Evolutionary conservation across 208 protist genomes (phyloP).

Genomic region (Trypanosoma boissoni): DNA sequence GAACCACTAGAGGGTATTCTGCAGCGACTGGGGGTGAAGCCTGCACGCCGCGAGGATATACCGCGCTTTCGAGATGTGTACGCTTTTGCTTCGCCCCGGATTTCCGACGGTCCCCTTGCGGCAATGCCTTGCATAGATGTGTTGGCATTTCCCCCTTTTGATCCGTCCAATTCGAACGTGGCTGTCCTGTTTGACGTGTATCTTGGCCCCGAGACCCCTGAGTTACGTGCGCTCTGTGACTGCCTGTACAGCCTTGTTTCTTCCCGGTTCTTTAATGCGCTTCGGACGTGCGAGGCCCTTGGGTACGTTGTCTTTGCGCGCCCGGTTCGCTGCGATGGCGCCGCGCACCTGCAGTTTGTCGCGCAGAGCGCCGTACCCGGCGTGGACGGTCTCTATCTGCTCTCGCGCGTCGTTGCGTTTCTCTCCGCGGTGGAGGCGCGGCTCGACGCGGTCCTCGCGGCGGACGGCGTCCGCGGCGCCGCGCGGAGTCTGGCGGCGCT

Average conservation of each 20-base stretch:
- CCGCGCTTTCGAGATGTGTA: slow-evolving; percentile 56
- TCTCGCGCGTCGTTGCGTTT: slow-evolving; percentile 75
- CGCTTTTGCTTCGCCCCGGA: slow-evolving; percentile 13
- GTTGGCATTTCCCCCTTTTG: slow-evolving; percentile 45
- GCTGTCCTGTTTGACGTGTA: slow-evolving; percentile 50
- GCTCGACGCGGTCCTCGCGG: slow-evolving; percentile 38
- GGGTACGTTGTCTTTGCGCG: slow-evolving; percentile 73
- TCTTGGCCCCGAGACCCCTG: slow-evolving; percentile 48
- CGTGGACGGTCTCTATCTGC: slow-evolving; percentile 57
- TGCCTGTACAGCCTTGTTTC: slow-evolving; percentile 41
- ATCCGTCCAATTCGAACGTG: slow-evolving; percentile 42
- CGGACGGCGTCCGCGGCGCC: slow-evolving; percentile 33
- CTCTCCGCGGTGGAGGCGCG: slow-evolving; percentile 40
- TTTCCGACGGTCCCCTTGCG: neutral
- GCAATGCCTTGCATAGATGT: slow-evolving; percentile 32
- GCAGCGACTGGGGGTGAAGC: slow-evolving; percentile 13
- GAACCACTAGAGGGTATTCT: slow-evolving; percentile 35
- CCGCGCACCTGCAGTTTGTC: slow-evolving; percentile 43
- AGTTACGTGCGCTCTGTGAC: slow-evolving; percentile 30
- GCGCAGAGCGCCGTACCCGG: slow-evolving; percentile 52
- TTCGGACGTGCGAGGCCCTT: slow-evolving; percentile 75
- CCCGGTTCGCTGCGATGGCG: slow-evolving; percentile 16
- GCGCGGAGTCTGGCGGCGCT: slow-evolving; percentile 36
- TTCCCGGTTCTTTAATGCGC: slow-evolving; percentile 62
- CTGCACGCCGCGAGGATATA: slow-evolving; percentile 26